These are phyloP conservation scores for Neoascochyta sp. DNA, from an alignment of 2,329 filamentous ascomycete species.

Conservation along the genomic window DNA sequence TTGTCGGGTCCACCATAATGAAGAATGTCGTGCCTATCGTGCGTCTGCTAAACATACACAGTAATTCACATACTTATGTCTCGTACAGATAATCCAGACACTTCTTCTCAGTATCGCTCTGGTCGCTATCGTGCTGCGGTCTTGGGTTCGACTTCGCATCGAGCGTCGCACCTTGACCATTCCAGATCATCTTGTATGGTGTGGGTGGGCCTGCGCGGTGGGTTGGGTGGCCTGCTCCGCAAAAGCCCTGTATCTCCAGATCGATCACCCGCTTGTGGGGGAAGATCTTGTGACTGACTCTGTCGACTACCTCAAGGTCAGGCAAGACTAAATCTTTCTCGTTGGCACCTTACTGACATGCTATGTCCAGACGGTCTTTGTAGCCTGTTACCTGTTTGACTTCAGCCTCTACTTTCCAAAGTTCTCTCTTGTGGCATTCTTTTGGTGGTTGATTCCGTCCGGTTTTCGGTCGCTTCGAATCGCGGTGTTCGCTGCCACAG, in stretches of 20 bases:
- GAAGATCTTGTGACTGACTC: constrained; percentile 15
- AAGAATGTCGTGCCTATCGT: too few relatives aligned
- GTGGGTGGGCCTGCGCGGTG: constrained; percentile 16
- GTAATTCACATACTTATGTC: too few relatives aligned
- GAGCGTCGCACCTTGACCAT: constrained; percentile 14
- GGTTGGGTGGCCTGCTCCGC: constrained; percentile 18
- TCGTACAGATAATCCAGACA: constrained; percentile 11
- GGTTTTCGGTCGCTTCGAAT: constrained; percentile 17
- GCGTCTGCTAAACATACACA: too few relatives aligned
- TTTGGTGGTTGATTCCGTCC: constrained; percentile 23
- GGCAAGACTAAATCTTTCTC: background rate
- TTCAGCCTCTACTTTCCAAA: constrained; percentile 21
- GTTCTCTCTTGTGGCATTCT: constrained; percentile 17
- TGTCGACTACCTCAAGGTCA: constrained; percentile 14
- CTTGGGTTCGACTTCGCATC: constrained; percentile 12
- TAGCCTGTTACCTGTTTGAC: constrained; percentile 20
- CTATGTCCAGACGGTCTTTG: constrained; percentile 14
- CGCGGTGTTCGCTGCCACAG: constrained; percentile 11
- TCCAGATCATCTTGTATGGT: constrained; percentile 19
- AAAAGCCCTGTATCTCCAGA: constrained; percentile 13
- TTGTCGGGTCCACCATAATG: too few relatives aligned
- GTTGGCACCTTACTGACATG: background rate
- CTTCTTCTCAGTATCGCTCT: constrained; percentile 16
- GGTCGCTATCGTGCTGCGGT: constrained; percentile 13
- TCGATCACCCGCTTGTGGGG: constrained; percentile 13